A percentile compares a stretch with the other conserved stretches of the same genome.
Evolutionary conservation across 2,329 filamentous ascomycete genomes (phyloP).

Genomic region (Chalara sp.): DNA sequence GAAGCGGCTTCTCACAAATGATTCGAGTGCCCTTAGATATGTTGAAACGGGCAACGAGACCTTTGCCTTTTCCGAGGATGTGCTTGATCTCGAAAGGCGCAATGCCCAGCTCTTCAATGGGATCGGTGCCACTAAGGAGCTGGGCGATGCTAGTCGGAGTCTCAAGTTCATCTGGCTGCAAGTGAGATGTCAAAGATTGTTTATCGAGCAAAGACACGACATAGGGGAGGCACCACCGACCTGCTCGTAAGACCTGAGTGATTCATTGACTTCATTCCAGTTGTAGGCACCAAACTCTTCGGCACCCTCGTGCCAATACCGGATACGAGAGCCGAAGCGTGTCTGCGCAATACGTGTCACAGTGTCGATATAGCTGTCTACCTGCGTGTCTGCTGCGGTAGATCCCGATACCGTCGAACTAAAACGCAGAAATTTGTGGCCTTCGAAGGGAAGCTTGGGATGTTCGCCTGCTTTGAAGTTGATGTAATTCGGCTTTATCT

Average conservation of each 20-base stretch:
- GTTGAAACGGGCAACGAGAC: slow-evolving; percentile 29
- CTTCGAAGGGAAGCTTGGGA: slow-evolving; percentile 21
- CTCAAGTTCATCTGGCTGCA: slow-evolving; percentile 7
- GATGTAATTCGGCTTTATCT: slow-evolving; percentile 18
- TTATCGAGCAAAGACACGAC: slow-evolving; percentile 12
- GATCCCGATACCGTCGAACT: slow-evolving; percentile 20
- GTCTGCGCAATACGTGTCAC: slow-evolving; percentile 14
- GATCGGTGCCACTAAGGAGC: slow-evolving; percentile 3
- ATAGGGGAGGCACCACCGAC: too few species aligned
- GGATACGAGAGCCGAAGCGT: slow-evolving; percentile 18
- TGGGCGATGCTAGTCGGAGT: slow-evolving; percentile 3
- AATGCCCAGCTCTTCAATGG: slow-evolving; percentile 2
- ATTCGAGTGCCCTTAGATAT: slow-evolving; percentile 33
- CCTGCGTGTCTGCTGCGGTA: slow-evolving; percentile 5
- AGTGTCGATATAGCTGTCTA: slow-evolving; percentile 17
- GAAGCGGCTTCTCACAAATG: slow-evolving; percentile 31
- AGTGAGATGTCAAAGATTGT: background rate
- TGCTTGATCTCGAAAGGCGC: slow-evolving; percentile 5
- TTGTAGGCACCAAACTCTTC: slow-evolving; percentile 12
- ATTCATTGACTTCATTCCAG: slow-evolving; percentile 19
- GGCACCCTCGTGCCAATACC: slow-evolving; percentile 15
- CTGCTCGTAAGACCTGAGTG: slow-evolving; percentile 20
- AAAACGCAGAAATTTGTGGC: slow-evolving; percentile 26
- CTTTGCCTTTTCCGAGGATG: slow-evolving; percentile 31
- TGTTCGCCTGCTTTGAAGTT: slow-evolving; percentile 23